A percentile compares a stretch with the other conserved stretches of the same genome.
Evolutionary conservation across 495 filamentous ascomycete genomes (phyloP).

Genomic region (Amphirosellinia nigrospora): DNA sequence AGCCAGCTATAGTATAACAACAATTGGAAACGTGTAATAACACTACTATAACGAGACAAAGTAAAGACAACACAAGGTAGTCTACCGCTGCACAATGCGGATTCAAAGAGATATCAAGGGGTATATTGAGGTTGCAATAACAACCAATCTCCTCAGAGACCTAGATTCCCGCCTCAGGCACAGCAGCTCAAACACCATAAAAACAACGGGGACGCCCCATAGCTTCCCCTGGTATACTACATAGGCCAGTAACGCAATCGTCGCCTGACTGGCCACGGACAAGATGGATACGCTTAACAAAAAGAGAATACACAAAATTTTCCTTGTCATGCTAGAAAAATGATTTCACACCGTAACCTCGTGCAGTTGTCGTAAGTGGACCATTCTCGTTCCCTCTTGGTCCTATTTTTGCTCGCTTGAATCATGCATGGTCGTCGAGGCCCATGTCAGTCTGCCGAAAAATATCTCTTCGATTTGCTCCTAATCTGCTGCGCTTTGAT

Average conservation of each 20-base stretch:
- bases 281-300: conserved; percentile 6
- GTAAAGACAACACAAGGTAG: neutral
- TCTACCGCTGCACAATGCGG: neutral
- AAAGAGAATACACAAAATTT: conserved; percentile 13
- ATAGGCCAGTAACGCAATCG: conserved; percentile 7
- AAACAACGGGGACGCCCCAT: conserved; percentile 7
- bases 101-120: conserved; percentile 18
- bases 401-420: neutral
- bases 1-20: neutral
- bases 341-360: conserved; percentile 10
- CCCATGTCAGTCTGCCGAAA: conserved; percentile 64
- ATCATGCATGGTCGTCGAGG: conserved; percentile 5
- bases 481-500: conserved; percentile 72
- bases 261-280: neutral
- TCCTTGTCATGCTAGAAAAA: conserved; percentile 13
- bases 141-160: conserved; percentile 13
- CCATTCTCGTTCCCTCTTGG: neutral
- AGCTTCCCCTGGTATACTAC: conserved; percentile 16
- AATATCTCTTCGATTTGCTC: conserved; percentile 81
- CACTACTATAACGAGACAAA: neutral
- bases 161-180: neutral
- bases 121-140: conserved; percentile 16
- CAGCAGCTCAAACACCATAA: neutral
- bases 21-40: neutral
- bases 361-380: conserved; percentile 5